Base-by-base conservation (phyloP, 2,329 filamentous ascomycete species). In the Fusarium sp. region DNA sequence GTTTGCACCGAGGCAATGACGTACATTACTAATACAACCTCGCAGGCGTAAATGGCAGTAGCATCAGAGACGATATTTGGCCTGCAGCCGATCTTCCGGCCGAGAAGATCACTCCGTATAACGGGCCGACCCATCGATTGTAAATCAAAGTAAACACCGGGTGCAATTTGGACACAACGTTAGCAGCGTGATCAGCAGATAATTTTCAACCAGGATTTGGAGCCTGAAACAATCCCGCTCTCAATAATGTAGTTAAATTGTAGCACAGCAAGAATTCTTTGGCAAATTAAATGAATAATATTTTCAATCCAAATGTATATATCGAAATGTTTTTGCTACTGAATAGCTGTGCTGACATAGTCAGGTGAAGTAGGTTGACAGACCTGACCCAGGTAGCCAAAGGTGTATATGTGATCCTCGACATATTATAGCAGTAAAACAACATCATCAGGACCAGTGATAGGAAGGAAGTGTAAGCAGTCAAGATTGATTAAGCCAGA, bases 21-120 rank as follows among this genome's bases (percentile, higher is more conserved):
- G 62, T 57, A 67, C 56, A 73, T 73, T 73, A 73, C 60, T 73
- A 73, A 73, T 73, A 67, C 71, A 30, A 25, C 20, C 32, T 55
- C 56, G 39, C 45, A 53, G 56, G 53, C 41, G 41, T 43, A 32
- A 52, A 59, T 53, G 37, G 37, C 51, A 53, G 30, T 47, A 53
- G 33, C 50, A 45, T 43, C 47, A 27, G 45, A 37, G 25, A 58
- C 60, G 46, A 56, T 65, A 39, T 56, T 48, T 50, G 46, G 35
- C 30, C 54, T 41, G 17, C 23, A 49, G 43, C 56, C 41, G 47
- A 54, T 41, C 40, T 56, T 45, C 43, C 40, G 19, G 39, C 39
- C 41, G 44, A 27, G 44, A 46, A 53, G 14, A 55, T 33, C 9
- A 25, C 33, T 19, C 48, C 33, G 27, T 43, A 47, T 22, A 43